A percentile compares a stretch with the other conserved stretches of the same genome.
Evolutionary conservation across 2,329 filamentous ascomycete species (phyloP).

Genomic region (Cytospora schulzeri): DNA sequence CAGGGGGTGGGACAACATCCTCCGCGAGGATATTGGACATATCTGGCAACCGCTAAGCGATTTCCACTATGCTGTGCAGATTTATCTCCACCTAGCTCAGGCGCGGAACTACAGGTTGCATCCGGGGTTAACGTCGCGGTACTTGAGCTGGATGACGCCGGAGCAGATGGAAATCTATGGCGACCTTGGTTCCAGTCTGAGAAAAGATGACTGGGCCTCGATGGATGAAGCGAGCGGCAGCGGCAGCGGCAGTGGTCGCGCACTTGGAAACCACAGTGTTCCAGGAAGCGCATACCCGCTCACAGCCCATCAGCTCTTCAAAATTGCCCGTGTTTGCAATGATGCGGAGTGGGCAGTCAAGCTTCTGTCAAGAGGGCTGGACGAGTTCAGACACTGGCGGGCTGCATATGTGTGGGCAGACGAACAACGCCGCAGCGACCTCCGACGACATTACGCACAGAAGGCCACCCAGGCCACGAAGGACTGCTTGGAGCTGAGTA

Average conservation of each 20-base stretch:
- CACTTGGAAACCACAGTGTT: neutral
- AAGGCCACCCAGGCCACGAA: neutral
- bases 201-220: neutral
- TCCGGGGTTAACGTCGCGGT: neutral
- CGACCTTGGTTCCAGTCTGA: neutral
- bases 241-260: neutral
- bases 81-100: neutral
- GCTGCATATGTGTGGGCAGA: neutral
- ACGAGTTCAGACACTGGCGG: neutral
- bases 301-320: neutral
- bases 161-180: slow-evolving; percentile 2
- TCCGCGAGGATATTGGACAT: neutral
- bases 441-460: no score
- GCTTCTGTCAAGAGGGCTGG: neutral
- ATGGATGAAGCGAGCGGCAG: no score
- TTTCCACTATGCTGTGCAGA: slow-evolving; percentile 4
- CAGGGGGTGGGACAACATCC: neutral
- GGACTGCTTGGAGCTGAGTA: neutral
- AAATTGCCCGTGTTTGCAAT: slow-evolving; percentile 1
- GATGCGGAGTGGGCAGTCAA: neutral
- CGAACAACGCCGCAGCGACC: neutral
- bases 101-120: neutral
- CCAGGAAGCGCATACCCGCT: slow-evolving; percentile 3
- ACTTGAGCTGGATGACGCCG: slow-evolving; percentile 7
- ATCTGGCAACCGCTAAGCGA: neutral